These are phyloP conservation scores for Begonia peltatifolia DNA, from an alignment of 306 rosid species.

Conservation along the genomic window DNA sequence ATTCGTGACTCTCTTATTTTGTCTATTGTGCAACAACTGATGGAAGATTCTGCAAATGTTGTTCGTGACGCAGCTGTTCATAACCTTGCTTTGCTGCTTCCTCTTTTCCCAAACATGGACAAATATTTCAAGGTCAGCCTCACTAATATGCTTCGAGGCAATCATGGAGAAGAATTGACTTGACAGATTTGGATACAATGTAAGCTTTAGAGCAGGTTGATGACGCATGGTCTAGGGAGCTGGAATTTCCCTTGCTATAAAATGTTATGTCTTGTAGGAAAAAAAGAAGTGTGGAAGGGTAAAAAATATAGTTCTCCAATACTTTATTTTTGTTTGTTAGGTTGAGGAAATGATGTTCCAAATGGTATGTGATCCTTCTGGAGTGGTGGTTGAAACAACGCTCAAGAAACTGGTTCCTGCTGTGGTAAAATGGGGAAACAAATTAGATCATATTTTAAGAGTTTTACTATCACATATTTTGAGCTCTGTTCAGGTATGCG, in stretches of 20 bases:
- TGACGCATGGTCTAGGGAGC: conserved; percentile 75
- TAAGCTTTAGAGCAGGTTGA: conserved; percentile 91
- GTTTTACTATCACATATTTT: conserved; percentile 55
- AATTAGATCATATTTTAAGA: conserved; percentile 59
- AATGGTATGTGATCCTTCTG: conserved; percentile 84
- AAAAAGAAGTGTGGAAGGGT: conserved; percentile 11
- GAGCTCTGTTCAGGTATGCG: conserved; percentile 62
- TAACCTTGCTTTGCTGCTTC: conserved; percentile 94
- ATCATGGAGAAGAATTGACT: conserved; percentile 99
- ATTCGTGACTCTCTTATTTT: conserved; percentile 92
- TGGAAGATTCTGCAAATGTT: conserved; percentile 86
- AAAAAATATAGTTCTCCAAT: conserved; percentile 21
- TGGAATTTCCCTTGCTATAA: conserved; percentile 39
- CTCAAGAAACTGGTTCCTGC: conserved; percentile 84
- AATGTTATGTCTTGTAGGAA: conserved; percentile 22
- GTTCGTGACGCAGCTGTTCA: conserved; percentile 93
- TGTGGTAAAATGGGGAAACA: conserved; percentile 78
- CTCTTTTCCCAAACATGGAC: conserved; percentile 79
- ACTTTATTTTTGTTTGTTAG: conserved; percentile 34
- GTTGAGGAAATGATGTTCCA: conserved; percentile 98
- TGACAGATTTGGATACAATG: conserved; percentile 94
- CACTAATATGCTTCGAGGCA: conserved; percentile 99
- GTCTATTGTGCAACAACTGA: conserved; percentile 82
- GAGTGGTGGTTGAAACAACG: conserved; percentile 81
- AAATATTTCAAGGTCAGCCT: conserved; percentile 99